phyloP scores from a whole-genome alignment of 176 grass and related monocot genomes.

The Eleusine indica region DNA sequence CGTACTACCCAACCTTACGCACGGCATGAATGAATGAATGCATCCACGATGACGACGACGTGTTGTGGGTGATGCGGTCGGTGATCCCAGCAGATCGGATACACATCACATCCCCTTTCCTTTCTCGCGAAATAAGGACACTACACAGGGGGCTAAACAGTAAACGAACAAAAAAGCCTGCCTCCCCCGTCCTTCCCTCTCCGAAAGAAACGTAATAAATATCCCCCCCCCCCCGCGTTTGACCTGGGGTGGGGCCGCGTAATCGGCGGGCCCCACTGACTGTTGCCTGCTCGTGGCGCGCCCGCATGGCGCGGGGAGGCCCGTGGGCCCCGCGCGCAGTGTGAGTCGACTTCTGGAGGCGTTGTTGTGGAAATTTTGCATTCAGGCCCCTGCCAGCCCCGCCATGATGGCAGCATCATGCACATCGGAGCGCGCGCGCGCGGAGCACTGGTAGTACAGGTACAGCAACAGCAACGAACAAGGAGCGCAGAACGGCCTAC shows the following conservation, averaged over 20 bases:
- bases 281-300: conserved; percentile 29
- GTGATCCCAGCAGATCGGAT: too few species aligned
- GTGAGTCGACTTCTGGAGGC: neutral
- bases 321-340: neutral
- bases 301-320: neutral
- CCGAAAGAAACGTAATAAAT: neutral
- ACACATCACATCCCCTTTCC: neutral
- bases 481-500: neutral
- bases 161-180: too few species aligned
- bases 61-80: too few species aligned
- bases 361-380: neutral
- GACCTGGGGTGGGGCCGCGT: neutral
- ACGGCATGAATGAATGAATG: too few species aligned
- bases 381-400: neutral
- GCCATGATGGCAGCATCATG: neutral
- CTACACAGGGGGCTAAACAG: neutral
- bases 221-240: too few species aligned
- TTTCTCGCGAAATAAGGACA: neutral
- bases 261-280: neutral
- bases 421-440: neutral
- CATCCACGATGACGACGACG: too few species aligned
- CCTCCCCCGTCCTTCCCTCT: neutral
- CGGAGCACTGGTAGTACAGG: too few species aligned
- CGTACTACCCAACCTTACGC: too few species aligned
- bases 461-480: neutral